Base-by-base conservation (phyloP, 441 rosid species). In the Pelargonium fulgidum region DNA sequence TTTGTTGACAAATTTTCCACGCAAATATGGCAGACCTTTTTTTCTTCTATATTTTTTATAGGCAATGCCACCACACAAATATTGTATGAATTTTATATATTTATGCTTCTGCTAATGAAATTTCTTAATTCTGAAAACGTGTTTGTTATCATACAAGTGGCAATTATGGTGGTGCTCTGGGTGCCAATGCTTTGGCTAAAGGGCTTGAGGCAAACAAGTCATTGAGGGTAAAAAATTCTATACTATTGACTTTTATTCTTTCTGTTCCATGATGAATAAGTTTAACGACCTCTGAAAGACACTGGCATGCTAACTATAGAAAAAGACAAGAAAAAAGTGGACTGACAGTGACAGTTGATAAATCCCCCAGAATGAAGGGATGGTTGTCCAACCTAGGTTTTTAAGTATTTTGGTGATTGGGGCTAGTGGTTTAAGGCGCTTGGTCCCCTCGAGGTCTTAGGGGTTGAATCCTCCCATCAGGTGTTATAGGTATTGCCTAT, bases 121-220 rank as follows among this genome's bases (percentile, higher is more conserved):
- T 33, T 33, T 33, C 39, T 33, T 33, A 33, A 33, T 33, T 33
- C 39, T 33, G 39, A 33, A 5, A 33, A 33, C 5, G 7, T 33
- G 39, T 33, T 33, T 33, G 33, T 72, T 78, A 24, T 59, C 77
- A 61, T 76, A 71, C 54, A 73, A 93, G 97, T 81, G 93, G 93
- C 82, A 93, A 93, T 76, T 93, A 93, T 71, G 96, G 97, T 69
- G 97, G 98, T 72, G 88, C 98, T 62, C 76, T 93, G 80, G 98
- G 97, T 80, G 96, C 94, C 74, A 91, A 93, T 82, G 94, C 96
- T 74, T 86, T 93, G 81, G 86, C 94, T 52, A 93, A 91, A 84
- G 98, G 97, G 61, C 84, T 93, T 19, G 93, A 88, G 85, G 87
- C 85, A 78, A 89, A 91, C 88, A 89, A 91, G 80, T 84, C 96